Percentiles rank a stretch among this genome's conserved stretches.
Evolutionary conservation across 1,284 basidiomycete species (phyloP).

Genomic region (Sparassis latifolia): DNA sequence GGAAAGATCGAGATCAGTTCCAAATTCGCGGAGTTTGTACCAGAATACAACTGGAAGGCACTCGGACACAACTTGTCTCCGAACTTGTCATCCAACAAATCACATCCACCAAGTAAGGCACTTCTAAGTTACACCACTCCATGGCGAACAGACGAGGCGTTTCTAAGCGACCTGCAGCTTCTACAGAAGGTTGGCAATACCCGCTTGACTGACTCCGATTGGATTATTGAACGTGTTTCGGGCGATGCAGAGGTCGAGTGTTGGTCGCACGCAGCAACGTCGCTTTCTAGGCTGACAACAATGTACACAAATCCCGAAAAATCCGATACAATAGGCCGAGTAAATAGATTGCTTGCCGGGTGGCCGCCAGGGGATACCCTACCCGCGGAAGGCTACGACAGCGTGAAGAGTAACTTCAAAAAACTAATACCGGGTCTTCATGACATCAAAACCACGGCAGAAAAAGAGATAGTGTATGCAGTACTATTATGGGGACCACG

Average conservation of each 20-base stretch:
- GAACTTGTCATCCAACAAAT: no score
- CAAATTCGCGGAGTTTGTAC: no score
- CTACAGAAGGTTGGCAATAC: no score
- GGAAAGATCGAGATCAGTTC: no score
- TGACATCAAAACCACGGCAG: constrained; percentile 53
- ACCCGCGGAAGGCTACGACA: constrained; percentile 59
- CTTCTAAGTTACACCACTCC: no score
- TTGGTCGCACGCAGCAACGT: constrained; percentile 60
- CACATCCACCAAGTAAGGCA: no score
- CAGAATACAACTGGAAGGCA: no score
- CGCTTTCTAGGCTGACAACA: constrained; percentile 46
- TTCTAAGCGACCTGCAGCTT: no score
- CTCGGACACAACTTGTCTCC: no score
- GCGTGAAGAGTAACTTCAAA: constrained; percentile 54
- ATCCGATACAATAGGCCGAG: constrained; percentile 56
- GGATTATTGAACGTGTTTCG: no score
- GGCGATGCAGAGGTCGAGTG: constrained; percentile 51
- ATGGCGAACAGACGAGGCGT: no score
- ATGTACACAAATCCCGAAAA: constrained; percentile 45
- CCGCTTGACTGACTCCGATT: no score
- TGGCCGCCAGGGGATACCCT: constrained; percentile 69
- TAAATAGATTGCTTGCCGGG: constrained; percentile 60
- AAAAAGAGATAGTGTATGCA: constrained; percentile 58
- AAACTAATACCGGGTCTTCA: constrained; percentile 54
- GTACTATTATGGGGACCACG: not conserved